These are phyloP conservation scores for Trichoderma koningiopsis DNA, from an alignment of 2,329 filamentous ascomycete species.

Conservation along the genomic window DNA sequence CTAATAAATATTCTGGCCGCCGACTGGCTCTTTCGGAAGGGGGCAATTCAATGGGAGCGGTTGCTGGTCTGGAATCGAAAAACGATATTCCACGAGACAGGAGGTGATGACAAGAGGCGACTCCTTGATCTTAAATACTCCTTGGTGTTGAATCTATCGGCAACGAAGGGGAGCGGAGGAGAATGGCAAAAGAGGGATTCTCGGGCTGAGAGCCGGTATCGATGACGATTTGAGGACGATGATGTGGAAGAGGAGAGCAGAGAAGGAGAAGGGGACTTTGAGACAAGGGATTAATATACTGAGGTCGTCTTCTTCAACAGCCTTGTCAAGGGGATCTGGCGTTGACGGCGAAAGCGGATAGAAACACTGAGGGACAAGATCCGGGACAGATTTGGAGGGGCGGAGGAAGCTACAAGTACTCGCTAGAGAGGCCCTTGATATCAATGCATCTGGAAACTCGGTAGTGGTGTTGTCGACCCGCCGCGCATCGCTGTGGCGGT, in stretches of 20 bases:
- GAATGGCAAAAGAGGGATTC: background rate
- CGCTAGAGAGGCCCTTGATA: conserved; percentile 24
- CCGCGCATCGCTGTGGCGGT: conserved; percentile 26
- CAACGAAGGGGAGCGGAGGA: background rate
- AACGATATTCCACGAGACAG: background rate
- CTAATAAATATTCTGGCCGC: background rate
- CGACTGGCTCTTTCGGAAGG: background rate
- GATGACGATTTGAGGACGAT: conserved; percentile 6
- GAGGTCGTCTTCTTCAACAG: background rate
- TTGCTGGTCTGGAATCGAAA: background rate
- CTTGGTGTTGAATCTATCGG: background rate
- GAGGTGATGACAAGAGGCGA: conserved; percentile 9
- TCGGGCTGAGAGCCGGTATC: background rate
- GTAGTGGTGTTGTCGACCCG: conserved; percentile 27
- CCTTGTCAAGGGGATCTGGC: conserved; percentile 16
- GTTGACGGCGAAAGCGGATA: conserved; percentile 16
- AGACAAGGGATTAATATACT: conserved; percentile 20
- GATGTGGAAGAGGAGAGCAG: conserved; percentile 3
- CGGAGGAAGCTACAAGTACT: conserved; percentile 27
- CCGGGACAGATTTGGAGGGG: conserved; percentile 23
- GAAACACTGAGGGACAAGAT: conserved; percentile 23
- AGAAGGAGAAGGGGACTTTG: conserved; percentile 19
- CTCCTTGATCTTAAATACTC: background rate
- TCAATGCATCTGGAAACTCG: conserved; percentile 22
- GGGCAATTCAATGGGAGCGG: background rate